Evolutionary conservation across 305 asterid species (phyloP).

Genomic region (Fraxinus greggii): DNA sequence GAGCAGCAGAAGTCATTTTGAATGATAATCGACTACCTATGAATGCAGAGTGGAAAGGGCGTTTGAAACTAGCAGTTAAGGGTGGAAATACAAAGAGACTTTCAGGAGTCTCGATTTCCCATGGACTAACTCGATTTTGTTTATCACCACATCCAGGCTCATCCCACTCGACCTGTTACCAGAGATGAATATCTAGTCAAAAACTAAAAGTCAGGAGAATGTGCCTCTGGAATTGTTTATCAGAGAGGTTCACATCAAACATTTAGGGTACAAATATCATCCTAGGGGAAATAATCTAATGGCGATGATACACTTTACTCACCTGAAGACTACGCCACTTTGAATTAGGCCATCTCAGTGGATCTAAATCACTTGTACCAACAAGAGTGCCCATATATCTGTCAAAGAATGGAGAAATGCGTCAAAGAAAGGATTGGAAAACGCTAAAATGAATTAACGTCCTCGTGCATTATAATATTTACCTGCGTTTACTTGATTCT

Average conservation of each 20-base stretch:
- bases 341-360: conserved; percentile 89
- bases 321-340: conserved; percentile 95
- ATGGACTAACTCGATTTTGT: conserved; percentile 81
- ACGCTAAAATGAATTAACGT: background rate
- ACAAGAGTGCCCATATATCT: conserved; percentile 87
- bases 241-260: background rate
- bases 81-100: conserved; percentile 91
- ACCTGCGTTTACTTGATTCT: conserved; percentile 89
- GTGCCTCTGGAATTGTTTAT: background rate
- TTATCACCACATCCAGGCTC: conserved; percentile 88
- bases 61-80: conserved; percentile 67
- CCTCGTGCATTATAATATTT: background rate
- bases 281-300: background rate
- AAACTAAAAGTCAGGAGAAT: background rate
- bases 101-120: conserved; percentile 98
- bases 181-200: background rate
- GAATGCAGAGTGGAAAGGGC: conserved; percentile 78
- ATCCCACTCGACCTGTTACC: conserved; percentile 85
- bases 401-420: conserved; percentile 6
- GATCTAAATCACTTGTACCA: conserved; percentile 74
- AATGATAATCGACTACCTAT: conserved; percentile 43
- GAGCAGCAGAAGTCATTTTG: background rate
- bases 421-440: conserved; percentile 1
- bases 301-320: background rate
- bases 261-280: background rate